Conservation (phyloP, 345 rosid genomes). For the Crucihimalaya himalaica region DNA sequence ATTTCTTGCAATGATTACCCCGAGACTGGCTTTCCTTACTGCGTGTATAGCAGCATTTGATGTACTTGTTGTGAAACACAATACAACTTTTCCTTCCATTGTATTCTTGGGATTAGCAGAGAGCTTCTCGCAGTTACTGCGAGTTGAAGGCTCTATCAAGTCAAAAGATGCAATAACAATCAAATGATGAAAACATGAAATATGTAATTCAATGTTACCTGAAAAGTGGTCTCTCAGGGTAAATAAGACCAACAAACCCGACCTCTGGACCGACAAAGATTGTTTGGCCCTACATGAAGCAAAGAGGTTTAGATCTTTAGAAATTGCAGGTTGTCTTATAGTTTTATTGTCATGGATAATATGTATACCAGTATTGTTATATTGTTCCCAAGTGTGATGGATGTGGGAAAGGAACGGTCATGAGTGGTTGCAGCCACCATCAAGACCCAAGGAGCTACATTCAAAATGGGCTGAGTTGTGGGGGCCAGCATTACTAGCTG, state of each 20-base stretch:
- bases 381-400: slow-evolving; percentile 48
- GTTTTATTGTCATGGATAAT: neutral
- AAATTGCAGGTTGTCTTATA: neutral
- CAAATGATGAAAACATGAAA: neutral
- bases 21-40: slow-evolving; percentile 48
- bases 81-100: slow-evolving; percentile 54
- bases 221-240: slow-evolving; percentile 30
- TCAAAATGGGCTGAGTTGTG: slow-evolving; percentile 33
- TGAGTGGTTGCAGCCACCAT: slow-evolving; percentile 57
- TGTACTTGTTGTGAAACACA: slow-evolving; percentile 49
- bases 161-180: neutral
- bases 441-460: slow-evolving; percentile 58
- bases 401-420: slow-evolving; percentile 52
- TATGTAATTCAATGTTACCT: neutral
- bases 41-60: slow-evolving; percentile 32
- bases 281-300: slow-evolving; percentile 53
- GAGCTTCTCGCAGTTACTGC: neutral
- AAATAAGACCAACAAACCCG: slow-evolving; percentile 45
- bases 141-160: neutral
- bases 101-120: slow-evolving; percentile 9
- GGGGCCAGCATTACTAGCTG: slow-evolving; percentile 57
- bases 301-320: neutral
- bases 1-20: slow-evolving; percentile 58
- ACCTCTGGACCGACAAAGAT: slow-evolving; percentile 45
- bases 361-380: slow-evolving; percentile 21